Base-by-base conservation (phyloP, 768 basidiomycete species). In the Collybia sordida region DNA sequence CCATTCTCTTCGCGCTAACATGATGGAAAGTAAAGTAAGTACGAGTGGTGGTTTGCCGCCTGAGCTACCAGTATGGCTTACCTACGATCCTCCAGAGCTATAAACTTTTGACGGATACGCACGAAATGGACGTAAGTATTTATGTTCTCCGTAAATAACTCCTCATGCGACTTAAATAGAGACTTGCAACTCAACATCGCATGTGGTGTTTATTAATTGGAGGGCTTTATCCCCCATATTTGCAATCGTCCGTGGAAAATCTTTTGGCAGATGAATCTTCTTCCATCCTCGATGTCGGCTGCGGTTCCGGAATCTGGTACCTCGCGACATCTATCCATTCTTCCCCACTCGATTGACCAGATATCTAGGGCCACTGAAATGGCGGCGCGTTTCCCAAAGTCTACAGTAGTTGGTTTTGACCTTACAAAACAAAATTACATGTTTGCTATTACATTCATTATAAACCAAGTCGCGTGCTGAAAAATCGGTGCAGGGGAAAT, bases 231-330 rank as follows among this genome's bases (percentile, higher is more conserved):
- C 64, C 64, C n/a, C 35, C 51, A 14, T 43, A 39, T 4, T 36
- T 59, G 18, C 36, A 35, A 21, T 24, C 52, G 19, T 50, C 46
- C 7, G 55, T 63, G 3, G 41, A 63, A 17, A 25, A 44, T 14
- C 46, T 55, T 11, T 47, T 62, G 31, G 22, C 8, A 47, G 55
- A 40, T 31, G 31, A n/a, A 18, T 38, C 21, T 21, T 45, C 59
- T 11, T 42, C 44, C n/a, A 50, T 67, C 15, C 50, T 65, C 22
- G 65, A 67, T 36, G 50, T 67, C 18, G 65, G 65, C 5, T 65
- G 63, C 18, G 64, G 65, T 8, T 64, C 64, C 18, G 65, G 59
- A 19, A 60, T 63, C 40, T 67, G 65, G 64, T 62, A 42, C n/a
- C 57, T 49, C 37, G n/a, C n/a, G n/a, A 15, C 23, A 21, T 15